phyloP scores from a whole-genome alignment of 2,329 filamentous ascomycete genomes.

The Balansia obtecta region DNA sequence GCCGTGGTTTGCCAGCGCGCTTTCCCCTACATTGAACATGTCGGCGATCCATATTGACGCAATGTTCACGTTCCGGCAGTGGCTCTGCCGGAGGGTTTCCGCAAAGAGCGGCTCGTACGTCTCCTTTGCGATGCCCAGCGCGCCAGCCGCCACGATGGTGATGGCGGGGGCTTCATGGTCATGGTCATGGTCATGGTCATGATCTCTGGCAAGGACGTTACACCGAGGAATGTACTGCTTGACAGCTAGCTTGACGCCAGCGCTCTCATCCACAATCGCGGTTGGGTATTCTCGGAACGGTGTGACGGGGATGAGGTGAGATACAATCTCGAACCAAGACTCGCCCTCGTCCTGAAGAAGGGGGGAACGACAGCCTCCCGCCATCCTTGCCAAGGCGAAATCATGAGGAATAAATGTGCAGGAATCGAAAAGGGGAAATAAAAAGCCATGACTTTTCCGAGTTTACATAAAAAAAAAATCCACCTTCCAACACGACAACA shows the following conservation, averaged over 20 bases:
- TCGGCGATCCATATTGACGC: conserved; percentile 2
- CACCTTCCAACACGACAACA: too few relatives aligned
- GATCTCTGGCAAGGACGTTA: background rate
- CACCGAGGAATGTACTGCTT: conserved; percentile 3
- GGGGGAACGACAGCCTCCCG: background rate
- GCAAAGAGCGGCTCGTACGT: conserved; percentile 1
- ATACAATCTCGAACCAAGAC: conserved; percentile 1
- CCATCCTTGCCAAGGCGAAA: background rate
- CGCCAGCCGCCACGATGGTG: conserved; percentile 1
- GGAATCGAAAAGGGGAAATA: too few relatives aligned
- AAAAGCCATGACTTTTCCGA: too few relatives aligned
- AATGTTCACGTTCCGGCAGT: background rate
- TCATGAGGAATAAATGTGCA: background rate
- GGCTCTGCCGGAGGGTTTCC: background rate
- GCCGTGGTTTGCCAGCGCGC: conserved; percentile 1
- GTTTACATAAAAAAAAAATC: too few relatives aligned
- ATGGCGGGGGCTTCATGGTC: background rate
- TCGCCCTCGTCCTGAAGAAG: background rate
- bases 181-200: too few relatives aligned
- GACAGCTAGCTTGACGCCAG: background rate
- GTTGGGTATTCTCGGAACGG: conserved; percentile 4
- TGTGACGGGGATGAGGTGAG: background rate
- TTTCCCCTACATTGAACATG: conserved; percentile 4
- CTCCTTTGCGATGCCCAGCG: conserved; percentile 1
- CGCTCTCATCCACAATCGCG: background rate